Percentiles rank a stretch among this genome's conserved stretches.
Evolutionary conservation across 495 filamentous ascomycete species (phyloP).

Genomic region (Xylaria scruposa): DNA sequence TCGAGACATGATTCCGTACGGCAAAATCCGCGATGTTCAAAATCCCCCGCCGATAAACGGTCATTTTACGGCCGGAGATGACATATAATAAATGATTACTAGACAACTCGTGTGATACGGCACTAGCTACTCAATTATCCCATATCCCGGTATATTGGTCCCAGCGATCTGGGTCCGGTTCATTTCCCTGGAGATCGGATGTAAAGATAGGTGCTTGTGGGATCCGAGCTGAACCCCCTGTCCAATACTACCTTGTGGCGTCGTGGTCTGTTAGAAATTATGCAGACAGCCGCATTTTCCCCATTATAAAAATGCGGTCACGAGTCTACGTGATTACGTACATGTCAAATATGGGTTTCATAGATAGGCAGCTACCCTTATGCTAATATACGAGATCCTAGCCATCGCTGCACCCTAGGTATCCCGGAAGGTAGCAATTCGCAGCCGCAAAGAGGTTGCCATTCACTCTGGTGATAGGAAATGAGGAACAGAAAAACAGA

Average conservation of each 20-base stretch:
- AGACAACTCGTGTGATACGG: constrained; percentile 2
- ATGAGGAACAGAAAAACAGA: neutral
- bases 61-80: constrained; percentile 1
- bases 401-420: neutral
- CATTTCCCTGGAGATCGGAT: constrained; percentile 27
- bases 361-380: neutral
- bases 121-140: constrained; percentile 9
- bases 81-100: constrained; percentile 24
- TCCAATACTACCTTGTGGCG: constrained; percentile 22
- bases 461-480: neutral
- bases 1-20: neutral
- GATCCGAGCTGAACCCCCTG: constrained; percentile 27
- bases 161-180: constrained; percentile 27
- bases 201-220: constrained; percentile 1
- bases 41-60: constrained; percentile 6
- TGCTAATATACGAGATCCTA: constrained; percentile 4
- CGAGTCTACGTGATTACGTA: neutral
- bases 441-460: constrained; percentile 10
- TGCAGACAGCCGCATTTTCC: constrained; percentile 21
- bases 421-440: constrained; percentile 10
- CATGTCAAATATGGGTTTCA: constrained; percentile 6
- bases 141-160: constrained; percentile 20
- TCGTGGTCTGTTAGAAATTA: constrained; percentile 1
- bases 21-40: neutral
- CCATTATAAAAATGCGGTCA: neutral